Evolutionary conservation across 768 basidiomycete species (phyloP).

Genomic region (Russula ochroleuca): DNA sequence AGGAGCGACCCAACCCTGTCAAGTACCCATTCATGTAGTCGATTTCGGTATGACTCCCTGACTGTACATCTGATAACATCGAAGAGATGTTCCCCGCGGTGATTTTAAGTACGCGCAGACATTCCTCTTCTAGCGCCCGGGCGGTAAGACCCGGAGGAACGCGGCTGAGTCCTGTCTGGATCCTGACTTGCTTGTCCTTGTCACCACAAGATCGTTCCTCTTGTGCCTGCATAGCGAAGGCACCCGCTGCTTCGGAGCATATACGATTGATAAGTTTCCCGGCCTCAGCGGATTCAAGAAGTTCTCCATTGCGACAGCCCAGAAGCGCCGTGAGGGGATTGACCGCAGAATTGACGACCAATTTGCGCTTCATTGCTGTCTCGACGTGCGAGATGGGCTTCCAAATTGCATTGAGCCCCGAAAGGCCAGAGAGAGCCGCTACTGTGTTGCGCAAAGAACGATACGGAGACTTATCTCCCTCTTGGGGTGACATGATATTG

Average conservation of each 20-base stretch:
- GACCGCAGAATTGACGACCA: slow-evolving; percentile 76
- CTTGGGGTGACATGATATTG: slow-evolving; percentile 44
- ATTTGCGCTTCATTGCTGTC: slow-evolving; percentile 66
- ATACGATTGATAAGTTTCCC: slow-evolving; percentile 46
- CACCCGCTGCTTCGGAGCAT: slow-evolving; percentile 66
- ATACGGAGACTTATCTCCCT: slow-evolving; percentile 44
- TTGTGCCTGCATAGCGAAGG: slow-evolving; percentile 52
- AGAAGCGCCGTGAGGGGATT: slow-evolving; percentile 84
- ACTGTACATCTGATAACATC: slow-evolving; percentile 69
- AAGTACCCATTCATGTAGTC: slow-evolving; percentile 83
- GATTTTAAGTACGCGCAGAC: slow-evolving; percentile 49
- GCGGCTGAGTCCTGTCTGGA: slow-evolving; percentile 34
- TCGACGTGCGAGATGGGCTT: slow-evolving; percentile 62
- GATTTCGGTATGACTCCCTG: slow-evolving; percentile 67
- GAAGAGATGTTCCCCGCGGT: slow-evolving; percentile 73
- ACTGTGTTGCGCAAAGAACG: slow-evolving; percentile 64
- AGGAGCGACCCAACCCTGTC: slow-evolving; percentile 51
- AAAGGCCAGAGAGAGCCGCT: slow-evolving; percentile 53
- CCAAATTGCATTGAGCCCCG: slow-evolving; percentile 59
- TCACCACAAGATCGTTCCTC: slow-evolving; percentile 35
- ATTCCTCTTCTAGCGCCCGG: slow-evolving; percentile 50
- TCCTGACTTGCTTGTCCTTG: slow-evolving; percentile 26
- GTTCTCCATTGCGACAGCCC: slow-evolving; percentile 72
- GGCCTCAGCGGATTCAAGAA: slow-evolving; percentile 48
- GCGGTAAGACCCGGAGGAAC: slow-evolving; percentile 47